Base-by-base conservation (phyloP, 495 filamentous ascomycete genomes). In the Hypoxylon cercidicola region DNA sequence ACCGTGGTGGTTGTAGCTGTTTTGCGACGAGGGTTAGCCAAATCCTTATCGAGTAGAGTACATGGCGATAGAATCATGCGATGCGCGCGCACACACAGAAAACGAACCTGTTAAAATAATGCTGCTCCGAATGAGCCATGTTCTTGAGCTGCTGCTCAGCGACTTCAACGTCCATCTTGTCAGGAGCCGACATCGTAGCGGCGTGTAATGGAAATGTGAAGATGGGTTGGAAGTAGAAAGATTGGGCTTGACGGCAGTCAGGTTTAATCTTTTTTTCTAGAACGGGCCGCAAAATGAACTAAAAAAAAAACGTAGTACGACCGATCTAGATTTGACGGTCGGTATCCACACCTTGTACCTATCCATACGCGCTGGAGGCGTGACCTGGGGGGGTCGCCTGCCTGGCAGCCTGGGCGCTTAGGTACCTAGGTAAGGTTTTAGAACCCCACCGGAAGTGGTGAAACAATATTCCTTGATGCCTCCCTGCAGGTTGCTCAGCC, bases 1-100 rank as follows among this genome's bases (percentile, higher is more conserved):
- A 96, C 92, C 93, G 84, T 97, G 93, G 74, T 97, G 93, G 76
- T 97, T 95, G 74, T 97, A 97, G 77, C 92, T 96, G 75, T 69
- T 12, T 40, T 23, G 32, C 37, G 71, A 56, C 45, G 68, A 83
- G 54, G 56, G 65, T 75, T 54, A 77, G 72, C 56, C 45, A 69
- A 13, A 63, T 48, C 23, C 20, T 50, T 59, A 53, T 69, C 41
- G 34, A 15, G 44, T 16, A 62, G 28, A 50, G 39, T 44, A 48
- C 23, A 59, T 57, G 18, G 12, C 41, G 51, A 55, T 59, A 66
- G 16, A 64, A 37, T 44, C 20, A 55, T 16, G 52, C 35, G 46
- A 44, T 62, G 18, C 48, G 48, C 56, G 55, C 23, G 43, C n/a
- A 19, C 37, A 44, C 11, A 39, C 56, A 58, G 48, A 73, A 58